These are phyloP conservation scores for Sclerotinia subarctica DNA, from an alignment of 2,329 filamentous ascomycete genomes.

Conservation along the genomic window DNA sequence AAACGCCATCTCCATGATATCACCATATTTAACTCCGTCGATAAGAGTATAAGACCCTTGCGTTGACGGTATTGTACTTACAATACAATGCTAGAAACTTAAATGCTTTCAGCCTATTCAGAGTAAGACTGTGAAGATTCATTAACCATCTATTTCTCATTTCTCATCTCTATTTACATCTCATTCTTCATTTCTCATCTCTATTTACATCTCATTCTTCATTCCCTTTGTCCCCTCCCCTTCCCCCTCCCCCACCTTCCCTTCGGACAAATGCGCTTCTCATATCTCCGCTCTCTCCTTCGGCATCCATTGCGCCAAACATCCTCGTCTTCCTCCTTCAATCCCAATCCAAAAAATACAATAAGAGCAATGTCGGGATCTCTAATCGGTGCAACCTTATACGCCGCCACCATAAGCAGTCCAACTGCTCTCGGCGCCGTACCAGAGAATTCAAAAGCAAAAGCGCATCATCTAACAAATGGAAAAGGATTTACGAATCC, in stretches of 20 bases:
- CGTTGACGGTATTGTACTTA: not conserved
- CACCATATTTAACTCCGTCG: not conserved
- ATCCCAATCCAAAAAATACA: conserved; percentile 7
- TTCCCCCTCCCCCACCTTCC: conserved; percentile 41
- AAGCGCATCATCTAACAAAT: conserved; percentile 50
- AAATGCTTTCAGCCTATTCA: not conserved
- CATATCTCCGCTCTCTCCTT: conserved; percentile 39
- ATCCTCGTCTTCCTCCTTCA: not conserved
- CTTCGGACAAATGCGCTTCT: conserved; percentile 45
- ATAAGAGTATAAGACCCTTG: not conserved
- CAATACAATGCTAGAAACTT: not conserved
- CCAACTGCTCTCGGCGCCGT: conserved; percentile 33
- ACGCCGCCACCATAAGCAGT: conserved; percentile 30
- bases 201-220: not conserved
- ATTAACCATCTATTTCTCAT: not conserved
- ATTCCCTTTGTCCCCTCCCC: not conserved
- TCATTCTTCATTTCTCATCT: not conserved
- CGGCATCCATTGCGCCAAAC: conserved; percentile 26
- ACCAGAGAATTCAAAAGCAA: conserved; percentile 40
- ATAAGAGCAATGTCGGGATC: conserved; percentile 28
- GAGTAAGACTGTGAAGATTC: not conserved
- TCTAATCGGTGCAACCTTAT: conserved; percentile 29
- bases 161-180: not conserved
- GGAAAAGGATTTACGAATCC: conserved; percentile 56
- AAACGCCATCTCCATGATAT: no score